Conservation (phyloP, 805 yeast species). For the Cephaloascus albidus region DNA sequence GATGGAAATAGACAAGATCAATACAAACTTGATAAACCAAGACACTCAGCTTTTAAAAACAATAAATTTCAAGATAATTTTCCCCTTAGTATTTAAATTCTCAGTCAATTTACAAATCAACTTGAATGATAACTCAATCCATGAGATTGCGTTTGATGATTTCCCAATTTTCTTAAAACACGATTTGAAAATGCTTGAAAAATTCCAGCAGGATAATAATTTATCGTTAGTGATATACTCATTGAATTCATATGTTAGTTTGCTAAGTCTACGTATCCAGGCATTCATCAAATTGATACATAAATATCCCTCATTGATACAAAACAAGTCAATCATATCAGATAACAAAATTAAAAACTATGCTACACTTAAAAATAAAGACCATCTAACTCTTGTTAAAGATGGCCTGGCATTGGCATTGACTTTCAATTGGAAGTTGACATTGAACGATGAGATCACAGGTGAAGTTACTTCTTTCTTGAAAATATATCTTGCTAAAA, state of each 20-base stretch:
- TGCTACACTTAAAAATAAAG: not conserved
- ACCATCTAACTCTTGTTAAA: not conserved
- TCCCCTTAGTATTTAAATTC: conserved; percentile 31
- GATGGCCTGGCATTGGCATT: not conserved
- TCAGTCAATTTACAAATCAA: conserved; percentile 5
- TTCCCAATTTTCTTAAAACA: not conserved
- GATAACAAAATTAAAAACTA: not conserved
- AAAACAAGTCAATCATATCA: not conserved
- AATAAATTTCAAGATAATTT: conserved; percentile 21
- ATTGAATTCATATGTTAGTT: not conserved
- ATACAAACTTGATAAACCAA: not conserved
- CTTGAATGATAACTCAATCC: not conserved
- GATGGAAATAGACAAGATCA: conserved; percentile 8
- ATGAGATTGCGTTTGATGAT: not conserved
- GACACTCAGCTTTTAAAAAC: not conserved
- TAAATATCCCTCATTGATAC: not conserved
- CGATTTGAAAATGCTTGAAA: not conserved
- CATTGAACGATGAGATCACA: not conserved
- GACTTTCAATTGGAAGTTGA: not conserved
- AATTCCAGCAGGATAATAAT: not conserved
- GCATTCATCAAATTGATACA: not conserved
- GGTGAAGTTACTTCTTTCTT: not conserved
- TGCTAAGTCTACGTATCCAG: not conserved
- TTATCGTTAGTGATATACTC: not conserved
- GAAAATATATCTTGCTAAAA: not conserved